phyloP scores from a whole-genome alignment of 2,329 filamentous ascomycete genomes.

The Curvularia eragrostidis region DNA sequence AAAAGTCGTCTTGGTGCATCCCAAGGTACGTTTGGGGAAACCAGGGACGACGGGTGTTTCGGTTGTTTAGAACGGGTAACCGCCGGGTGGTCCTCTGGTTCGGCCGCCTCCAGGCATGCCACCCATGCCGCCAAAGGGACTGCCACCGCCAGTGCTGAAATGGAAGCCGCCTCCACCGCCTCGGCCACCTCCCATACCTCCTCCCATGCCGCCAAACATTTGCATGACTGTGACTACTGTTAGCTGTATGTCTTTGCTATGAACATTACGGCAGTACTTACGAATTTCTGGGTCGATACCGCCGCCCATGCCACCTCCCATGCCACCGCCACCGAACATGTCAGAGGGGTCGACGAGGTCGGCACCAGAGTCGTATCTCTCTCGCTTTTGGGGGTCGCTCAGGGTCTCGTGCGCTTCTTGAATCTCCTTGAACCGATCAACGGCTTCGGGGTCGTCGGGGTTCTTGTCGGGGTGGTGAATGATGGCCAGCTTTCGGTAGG shows the following conservation, averaged over 20 bases:
- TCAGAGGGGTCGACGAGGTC: conserved; percentile 88
- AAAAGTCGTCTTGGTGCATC: conserved; percentile 1
- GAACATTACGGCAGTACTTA: conserved; percentile 22
- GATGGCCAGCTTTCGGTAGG: conserved; percentile 93
- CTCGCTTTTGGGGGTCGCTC: conserved; percentile 92
- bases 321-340: conserved; percentile 71
- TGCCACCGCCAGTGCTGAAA: conserved; percentile 50
- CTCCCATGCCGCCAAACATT: conserved; percentile 56
- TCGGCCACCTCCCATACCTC: conserved; percentile 55
- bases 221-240: conserved; percentile 44
- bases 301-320: conserved; percentile 49
- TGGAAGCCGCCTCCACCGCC: conserved; percentile 57
- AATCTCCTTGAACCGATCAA: conserved; percentile 95
- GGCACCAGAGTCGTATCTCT: conserved; percentile 88
- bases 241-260: conserved; percentile 1
- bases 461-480: conserved; percentile 98
- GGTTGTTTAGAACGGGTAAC: conserved; percentile 37
- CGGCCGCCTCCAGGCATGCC: conserved; percentile 45
- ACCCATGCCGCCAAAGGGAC: conserved; percentile 46
- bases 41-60: conserved; percentile 1
- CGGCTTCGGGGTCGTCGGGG: conserved; percentile 80
- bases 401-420: conserved; percentile 96
- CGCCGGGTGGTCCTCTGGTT: conserved; percentile 42
- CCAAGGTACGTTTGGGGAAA: neutral
- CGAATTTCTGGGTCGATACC: conserved; percentile 51